These are phyloP conservation scores for Saccharomyces hybrid DNA, from an alignment of 1,139 yeast species.

Conservation along the genomic window DNA sequence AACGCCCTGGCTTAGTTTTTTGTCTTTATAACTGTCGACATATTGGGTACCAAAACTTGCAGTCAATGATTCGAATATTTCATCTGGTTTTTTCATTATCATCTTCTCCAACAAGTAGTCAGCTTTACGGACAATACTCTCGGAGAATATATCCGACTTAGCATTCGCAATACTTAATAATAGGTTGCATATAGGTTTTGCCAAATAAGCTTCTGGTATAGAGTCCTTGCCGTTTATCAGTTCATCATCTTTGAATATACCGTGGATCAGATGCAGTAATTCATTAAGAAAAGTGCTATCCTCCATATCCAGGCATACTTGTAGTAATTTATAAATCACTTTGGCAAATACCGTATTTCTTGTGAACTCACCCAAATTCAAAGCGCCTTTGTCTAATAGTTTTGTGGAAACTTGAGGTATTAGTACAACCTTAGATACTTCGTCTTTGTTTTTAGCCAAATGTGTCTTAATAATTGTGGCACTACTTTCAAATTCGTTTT, in stretches of 20 bases:
- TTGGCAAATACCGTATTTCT: slow-evolving; percentile 49
- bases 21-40: slow-evolving; percentile 43
- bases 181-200: slow-evolving; percentile 50
- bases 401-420: slow-evolving; percentile 35
- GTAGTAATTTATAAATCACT: slow-evolving; percentile 48
- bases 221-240: slow-evolving; percentile 34
- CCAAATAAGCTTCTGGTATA: slow-evolving; percentile 41
- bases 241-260: slow-evolving; percentile 51
- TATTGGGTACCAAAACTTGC: slow-evolving; percentile 53
- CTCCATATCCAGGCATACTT: slow-evolving; percentile 42
- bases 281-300: slow-evolving; percentile 50
- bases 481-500: slow-evolving; percentile 39
- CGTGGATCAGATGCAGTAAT: slow-evolving; percentile 61
- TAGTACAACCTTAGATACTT: slow-evolving; percentile 41
- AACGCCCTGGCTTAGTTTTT: slow-evolving; percentile 38
- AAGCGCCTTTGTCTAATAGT: slow-evolving; percentile 28
- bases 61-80: slow-evolving; percentile 43
- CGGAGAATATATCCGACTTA: slow-evolving; percentile 37
- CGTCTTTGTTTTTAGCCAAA: slow-evolving; percentile 32
- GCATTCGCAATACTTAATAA: slow-evolving; percentile 46
- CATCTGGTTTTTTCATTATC: slow-evolving; percentile 39
- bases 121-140: slow-evolving; percentile 45
- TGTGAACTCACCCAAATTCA: slow-evolving; percentile 43
- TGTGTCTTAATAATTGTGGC: slow-evolving; percentile 33
- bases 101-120: slow-evolving; percentile 46